Conservation (phyloP, 352 stramenopile species). For the Pythium scleroteichum region DNA sequence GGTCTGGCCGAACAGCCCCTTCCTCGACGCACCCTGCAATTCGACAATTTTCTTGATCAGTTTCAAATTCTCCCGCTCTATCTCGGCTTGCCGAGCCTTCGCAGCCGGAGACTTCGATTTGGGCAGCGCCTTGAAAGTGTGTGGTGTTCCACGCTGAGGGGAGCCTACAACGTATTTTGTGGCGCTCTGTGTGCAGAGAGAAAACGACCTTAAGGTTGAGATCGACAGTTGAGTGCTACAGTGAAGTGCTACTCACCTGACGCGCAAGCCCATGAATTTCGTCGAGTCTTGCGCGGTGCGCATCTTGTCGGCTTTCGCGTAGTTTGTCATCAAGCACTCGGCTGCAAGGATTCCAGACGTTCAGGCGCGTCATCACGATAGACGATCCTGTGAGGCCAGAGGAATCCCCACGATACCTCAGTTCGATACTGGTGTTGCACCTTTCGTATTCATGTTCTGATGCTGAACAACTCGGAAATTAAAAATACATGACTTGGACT, state of each 20-base stretch:
- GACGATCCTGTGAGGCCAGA: too few relatives aligned
- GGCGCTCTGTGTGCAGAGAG: neutral
- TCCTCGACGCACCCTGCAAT: slow-evolving; percentile 25
- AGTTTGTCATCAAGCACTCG: slow-evolving; percentile 45
- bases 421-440: neutral
- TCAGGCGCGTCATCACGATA: slow-evolving; percentile 13
- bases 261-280: slow-evolving; percentile 34
- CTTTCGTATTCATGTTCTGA: slow-evolving; percentile 19
- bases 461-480: neutral
- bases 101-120: slow-evolving; percentile 48
- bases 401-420: too few relatives aligned
- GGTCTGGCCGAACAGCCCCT: neutral
- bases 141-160: slow-evolving; percentile 3
- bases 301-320: slow-evolving; percentile 35
- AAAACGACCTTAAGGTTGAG: neutral
- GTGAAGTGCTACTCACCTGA: neutral
- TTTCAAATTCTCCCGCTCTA: slow-evolving; percentile 56
- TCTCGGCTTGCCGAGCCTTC: slow-evolving; percentile 53
- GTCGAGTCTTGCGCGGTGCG: slow-evolving; percentile 50
- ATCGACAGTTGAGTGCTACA: neutral
- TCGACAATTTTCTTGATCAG: slow-evolving; percentile 64
- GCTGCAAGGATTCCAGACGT: slow-evolving; percentile 49
- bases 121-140: slow-evolving; percentile 18
- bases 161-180: neutral
- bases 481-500: slow-evolving; percentile 13